Evolutionary conservation across 306 rosid species (phyloP).

Genomic region (Vigna unguiculata): DNA sequence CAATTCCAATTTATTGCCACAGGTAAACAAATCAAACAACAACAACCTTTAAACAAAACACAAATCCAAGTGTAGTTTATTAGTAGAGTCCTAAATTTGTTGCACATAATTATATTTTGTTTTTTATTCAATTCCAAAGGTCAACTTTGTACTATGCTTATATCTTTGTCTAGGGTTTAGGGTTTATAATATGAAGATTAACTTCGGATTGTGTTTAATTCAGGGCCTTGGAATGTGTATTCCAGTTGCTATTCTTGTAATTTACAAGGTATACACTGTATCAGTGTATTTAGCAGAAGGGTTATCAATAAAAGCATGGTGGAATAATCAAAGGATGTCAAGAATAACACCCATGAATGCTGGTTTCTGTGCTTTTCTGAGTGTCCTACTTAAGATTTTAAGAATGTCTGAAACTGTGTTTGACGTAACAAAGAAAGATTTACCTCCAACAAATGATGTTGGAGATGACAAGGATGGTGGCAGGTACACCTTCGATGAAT

Average conservation of each 20-base stretch:
- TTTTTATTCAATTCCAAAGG: not conserved
- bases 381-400: slow-evolving; percentile 45
- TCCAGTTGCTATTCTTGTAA: slow-evolving; percentile 34
- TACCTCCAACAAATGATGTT: slow-evolving; percentile 16
- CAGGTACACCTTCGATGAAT: slow-evolving; percentile 58
- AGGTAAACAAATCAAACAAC: slow-evolving; percentile 47
- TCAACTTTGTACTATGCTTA: not conserved
- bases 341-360: slow-evolving; percentile 52
- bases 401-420: slow-evolving; percentile 58
- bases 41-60: no score
- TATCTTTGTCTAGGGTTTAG: not conserved
- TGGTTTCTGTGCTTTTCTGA: slow-evolving; percentile 56
- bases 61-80: no score
- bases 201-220: not conserved
- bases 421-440: slow-evolving; percentile 66
- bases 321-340: slow-evolving; percentile 77
- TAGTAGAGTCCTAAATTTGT: no score
- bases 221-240: slow-evolving; percentile 53
- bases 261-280: slow-evolving; percentile 38
- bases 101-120: no score
- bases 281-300: slow-evolving; percentile 48
- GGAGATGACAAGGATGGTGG: slow-evolving; percentile 4
- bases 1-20: slow-evolving; percentile 68
- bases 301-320: slow-evolving; percentile 65
- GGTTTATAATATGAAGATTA: not conserved